phyloP scores from a whole-genome alignment of 129 eudicot genomes.

The Lactuca saligna region DNA sequence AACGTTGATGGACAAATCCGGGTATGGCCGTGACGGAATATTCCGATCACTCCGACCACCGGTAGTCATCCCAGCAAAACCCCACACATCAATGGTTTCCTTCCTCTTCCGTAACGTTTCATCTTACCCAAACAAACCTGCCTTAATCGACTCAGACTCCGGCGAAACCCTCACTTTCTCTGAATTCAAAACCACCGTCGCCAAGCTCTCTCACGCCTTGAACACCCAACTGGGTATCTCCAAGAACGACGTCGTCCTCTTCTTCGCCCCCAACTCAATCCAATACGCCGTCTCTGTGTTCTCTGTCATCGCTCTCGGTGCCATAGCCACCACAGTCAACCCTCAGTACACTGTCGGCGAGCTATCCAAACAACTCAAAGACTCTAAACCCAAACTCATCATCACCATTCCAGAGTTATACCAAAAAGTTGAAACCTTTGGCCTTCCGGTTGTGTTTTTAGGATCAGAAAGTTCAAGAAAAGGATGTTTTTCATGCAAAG shows the following conservation, averaged over 20 bases:
- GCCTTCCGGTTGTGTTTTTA: too few species aligned
- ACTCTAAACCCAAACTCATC: too few species aligned
- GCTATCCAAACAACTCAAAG: too few species aligned
- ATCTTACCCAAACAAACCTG: slow-evolving; percentile 55
- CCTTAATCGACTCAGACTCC: slow-evolving; percentile 61
- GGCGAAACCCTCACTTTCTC: slow-evolving; percentile 53
- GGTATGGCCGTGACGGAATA: slow-evolving; percentile 77
- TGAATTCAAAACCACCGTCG: slow-evolving; percentile 49
- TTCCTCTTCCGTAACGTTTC: slow-evolving; percentile 71
- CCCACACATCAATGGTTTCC: slow-evolving; percentile 60
- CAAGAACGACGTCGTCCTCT: slow-evolving; percentile 63
- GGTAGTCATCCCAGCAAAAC: slow-evolving; percentile 37
- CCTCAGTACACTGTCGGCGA: too few species aligned
- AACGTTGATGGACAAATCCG: slow-evolving; percentile 90
- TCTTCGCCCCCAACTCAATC: slow-evolving; percentile 56
- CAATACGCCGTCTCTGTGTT: too few species aligned
- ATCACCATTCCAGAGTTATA: too few species aligned
- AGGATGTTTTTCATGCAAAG: too few species aligned
- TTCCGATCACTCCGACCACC: slow-evolving; percentile 75
- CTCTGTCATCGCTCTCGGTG: too few species aligned
- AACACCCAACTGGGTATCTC: slow-evolving; percentile 43
- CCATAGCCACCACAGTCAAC: too few species aligned
- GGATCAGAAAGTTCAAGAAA: too few species aligned
- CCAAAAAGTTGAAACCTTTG: too few species aligned
- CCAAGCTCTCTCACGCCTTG: slow-evolving; percentile 49